These are phyloP conservation scores for Henningerozyma blattae DNA, from an alignment of 805 yeast species.

Conservation along the genomic window DNA sequence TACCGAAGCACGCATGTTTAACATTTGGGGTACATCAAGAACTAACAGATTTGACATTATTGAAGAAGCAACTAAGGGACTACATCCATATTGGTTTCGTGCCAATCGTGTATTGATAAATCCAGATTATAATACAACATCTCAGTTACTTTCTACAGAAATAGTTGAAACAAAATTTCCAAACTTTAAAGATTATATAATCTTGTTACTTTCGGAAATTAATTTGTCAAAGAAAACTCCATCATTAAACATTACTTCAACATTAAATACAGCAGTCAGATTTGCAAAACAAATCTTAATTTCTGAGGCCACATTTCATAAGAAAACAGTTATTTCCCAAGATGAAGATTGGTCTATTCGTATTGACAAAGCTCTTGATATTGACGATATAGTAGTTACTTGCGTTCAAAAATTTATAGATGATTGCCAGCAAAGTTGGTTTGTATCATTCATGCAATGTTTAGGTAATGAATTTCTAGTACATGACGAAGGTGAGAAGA, in stretches of 20 bases:
- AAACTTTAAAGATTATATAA: conserved; percentile 31
- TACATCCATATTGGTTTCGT: conserved; percentile 74
- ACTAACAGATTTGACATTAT: conserved; percentile 56
- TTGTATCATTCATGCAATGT: conserved; percentile 20
- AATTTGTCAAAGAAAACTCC: conserved; percentile 12
- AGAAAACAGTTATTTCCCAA: conserved; percentile 41
- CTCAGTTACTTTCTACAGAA: conserved; percentile 32
- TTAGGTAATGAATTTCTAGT: conserved; percentile 27
- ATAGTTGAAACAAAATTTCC: conserved; percentile 39
- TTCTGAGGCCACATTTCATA: conserved; percentile 47
- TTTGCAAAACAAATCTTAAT: conserved; percentile 50
- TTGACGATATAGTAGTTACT: conserved; percentile 38
- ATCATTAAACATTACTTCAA: conserved; percentile 19
- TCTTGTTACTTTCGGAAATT: conserved; percentile 19
- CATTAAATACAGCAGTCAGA: conserved; percentile 32
- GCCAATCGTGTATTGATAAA: conserved; percentile 37
- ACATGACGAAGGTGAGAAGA: conserved; percentile 7
- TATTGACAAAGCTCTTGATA: conserved; percentile 54
- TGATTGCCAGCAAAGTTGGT: conserved; percentile 9
- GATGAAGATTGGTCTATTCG: conserved; percentile 70
- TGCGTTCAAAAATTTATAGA: conserved; percentile 13
- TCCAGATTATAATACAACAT: conserved; percentile 30
- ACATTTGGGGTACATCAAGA: conserved; percentile 49
- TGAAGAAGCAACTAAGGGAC: conserved; percentile 70
- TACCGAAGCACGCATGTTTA: conserved; percentile 52